Base-by-base conservation (phyloP, 2,329 filamentous ascomycete species). In the Venturia oleaginea region DNA sequence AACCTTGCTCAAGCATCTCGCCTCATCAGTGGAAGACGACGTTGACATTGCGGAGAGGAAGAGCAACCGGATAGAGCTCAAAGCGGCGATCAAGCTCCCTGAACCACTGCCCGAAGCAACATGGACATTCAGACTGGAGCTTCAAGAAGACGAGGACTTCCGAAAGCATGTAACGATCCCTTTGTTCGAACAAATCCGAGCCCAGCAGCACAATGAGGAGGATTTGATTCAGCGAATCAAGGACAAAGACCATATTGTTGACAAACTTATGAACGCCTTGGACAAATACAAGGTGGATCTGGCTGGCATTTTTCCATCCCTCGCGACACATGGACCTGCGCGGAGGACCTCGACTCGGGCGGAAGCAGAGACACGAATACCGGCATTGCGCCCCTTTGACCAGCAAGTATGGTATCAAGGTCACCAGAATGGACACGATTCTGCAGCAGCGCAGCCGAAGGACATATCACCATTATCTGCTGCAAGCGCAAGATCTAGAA, bases 161-260 rank as follows among this genome's bases (percentile, higher is more conserved):
- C 62, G 62, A n/a, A 48, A 63, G 7, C 34, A 40, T 22, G 62
- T 63, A 17, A 51, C 62, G 2, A 42, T 34, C 32, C 62, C 62
- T 24, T 57, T 63, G 30, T 38, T 63, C n/a, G 62, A 63, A 11
- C 30, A 57, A 22, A 57, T 63, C 1, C 34, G 51, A 8, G 59
- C 10, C 17, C 46, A 51, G 34, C 19, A 63, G 62, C 4, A 59
- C 13, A 55, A 48, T 34, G 62, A 63, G 34, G 19, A 37, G 19
- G 62, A 63, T 13, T 51, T 63, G 46, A 57, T 63, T 7, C 62
- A 63, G 27, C 62, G 48, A 15, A 30, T 63, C n/a, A 30, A 63
- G 34, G 62, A 63, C 46, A 63, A 63, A 57, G 62, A 63, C 51
- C 62, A 63, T 40, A 34, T 51, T n/a, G 51, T 63, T 37, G 62